Base-by-base conservation (phyloP, 768 basidiomycete genomes). In the Mycena olivaceomarginata region DNA sequence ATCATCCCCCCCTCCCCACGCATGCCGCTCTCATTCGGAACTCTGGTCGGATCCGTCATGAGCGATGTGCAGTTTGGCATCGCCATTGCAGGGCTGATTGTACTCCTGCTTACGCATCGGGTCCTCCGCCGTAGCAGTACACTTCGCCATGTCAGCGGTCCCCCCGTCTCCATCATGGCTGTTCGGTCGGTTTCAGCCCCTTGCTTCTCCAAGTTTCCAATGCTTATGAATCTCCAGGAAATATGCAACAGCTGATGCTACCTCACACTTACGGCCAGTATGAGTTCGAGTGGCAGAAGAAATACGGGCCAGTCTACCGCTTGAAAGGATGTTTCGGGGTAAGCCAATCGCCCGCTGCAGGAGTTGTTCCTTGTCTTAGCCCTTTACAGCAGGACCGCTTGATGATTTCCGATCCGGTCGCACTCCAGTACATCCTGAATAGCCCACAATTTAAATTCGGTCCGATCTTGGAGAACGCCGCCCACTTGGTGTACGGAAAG, bases 321-420 rank as follows among this genome's bases (percentile, higher is more conserved):
- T 2, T 77, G 8, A 77, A 57, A 16, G 76, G 68, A 12, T 76
- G 74, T 18, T 70, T 76, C 53, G 74, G 74, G 6, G 74, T 76
- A 10, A 18, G 69, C 9, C 43, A 62, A 11, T 20, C 9, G 12
- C 1, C 41, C 39, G 9, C 9, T 13, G 16, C 7, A 4, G 20
- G 25, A 39, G 2, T 16, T n/a, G 15, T 65, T n/a, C 12, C n/a
- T 18, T 11, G 31, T 31, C 31, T 31, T 31, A 31, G 31, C 59
- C 18, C 60, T 41, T 9, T 9, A 15, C 59, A 70, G 74, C 62
- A 66, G 56, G 62, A 70, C 4, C 68, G 74, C 20, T 12, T 76
- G 48, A 70, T 76, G 68, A 40, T 76, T 16, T 76, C 68, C 41
- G 74, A 76, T 25, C 74, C 74, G 12, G 45, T 45, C 7, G 46